These are phyloP conservation scores for Capronia americana DNA, from an alignment of 2,329 filamentous ascomycete species.

Conservation along the genomic window DNA sequence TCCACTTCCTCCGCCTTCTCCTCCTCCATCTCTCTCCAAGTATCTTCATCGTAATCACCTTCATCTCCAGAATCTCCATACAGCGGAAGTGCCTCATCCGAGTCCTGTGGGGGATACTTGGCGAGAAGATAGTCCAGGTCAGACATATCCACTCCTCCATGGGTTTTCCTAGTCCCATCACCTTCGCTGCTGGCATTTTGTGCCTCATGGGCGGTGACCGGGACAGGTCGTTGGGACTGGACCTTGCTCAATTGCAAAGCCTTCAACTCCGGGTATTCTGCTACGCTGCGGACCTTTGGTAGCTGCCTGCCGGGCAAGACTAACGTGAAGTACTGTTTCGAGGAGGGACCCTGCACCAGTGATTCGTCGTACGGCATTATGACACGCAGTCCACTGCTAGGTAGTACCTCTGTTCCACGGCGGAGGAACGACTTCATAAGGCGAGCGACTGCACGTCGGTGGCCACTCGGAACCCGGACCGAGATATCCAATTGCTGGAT, in stretches of 20 bases:
- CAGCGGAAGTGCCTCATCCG: slow-evolving; percentile 53
- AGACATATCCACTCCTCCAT: slow-evolving; percentile 9
- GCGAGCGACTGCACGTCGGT: slow-evolving; percentile 24
- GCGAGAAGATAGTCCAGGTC: slow-evolving; percentile 48
- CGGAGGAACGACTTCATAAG: slow-evolving; percentile 31
- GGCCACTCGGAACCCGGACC: slow-evolving; percentile 39
- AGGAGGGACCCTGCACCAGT: slow-evolving; percentile 16
- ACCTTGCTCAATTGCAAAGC: not conserved
- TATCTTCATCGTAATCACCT: slow-evolving; percentile 64
- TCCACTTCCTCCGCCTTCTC: slow-evolving; percentile 60
- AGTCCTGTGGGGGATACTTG: slow-evolving; percentile 51
- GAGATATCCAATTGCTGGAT: slow-evolving; percentile 16
- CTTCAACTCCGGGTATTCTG: slow-evolving; percentile 30
- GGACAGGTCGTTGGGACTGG: not conserved
- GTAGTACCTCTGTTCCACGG: slow-evolving; percentile 16
- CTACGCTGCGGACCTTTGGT: slow-evolving; percentile 20
- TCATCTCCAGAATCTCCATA: slow-evolving; percentile 63
- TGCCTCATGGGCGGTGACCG: not conserved
- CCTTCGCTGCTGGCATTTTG: not conserved
- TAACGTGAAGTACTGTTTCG: slow-evolving; percentile 31
- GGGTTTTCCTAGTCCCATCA: not conserved
- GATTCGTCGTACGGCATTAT: slow-evolving; percentile 27
- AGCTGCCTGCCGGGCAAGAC: slow-evolving; percentile 19
- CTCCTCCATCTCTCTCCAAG: slow-evolving; percentile 66
- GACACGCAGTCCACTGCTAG: slow-evolving; percentile 13